Percentiles rank a stretch among this genome's conserved stretches.
Conservation (phyloP, 2,329 filamentous ascomycete species). For the Davidsoniella eucalypti region DNA sequence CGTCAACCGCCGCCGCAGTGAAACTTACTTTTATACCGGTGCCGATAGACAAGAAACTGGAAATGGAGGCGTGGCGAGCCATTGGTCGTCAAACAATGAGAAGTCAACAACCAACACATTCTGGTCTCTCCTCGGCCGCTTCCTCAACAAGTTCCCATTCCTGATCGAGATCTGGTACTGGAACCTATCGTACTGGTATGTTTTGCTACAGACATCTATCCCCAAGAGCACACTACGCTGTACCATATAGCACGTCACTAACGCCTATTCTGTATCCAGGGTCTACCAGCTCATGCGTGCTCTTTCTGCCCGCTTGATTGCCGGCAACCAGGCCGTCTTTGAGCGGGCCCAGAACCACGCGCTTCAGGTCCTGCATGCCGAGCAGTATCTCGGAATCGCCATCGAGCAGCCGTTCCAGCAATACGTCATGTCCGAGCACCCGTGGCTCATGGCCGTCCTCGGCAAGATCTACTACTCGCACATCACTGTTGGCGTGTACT, state of each 20-base stretch:
- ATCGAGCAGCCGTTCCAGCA: slow-evolving; percentile 25
- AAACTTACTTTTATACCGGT: slow-evolving; percentile 7
- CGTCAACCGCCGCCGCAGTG: slow-evolving; percentile 8
- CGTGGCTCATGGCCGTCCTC: slow-evolving; percentile 24
- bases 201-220: slow-evolving; percentile 1
- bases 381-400: slow-evolving; percentile 22
- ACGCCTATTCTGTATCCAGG: slow-evolving; percentile 14
- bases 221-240: neutral
- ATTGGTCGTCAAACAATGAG: slow-evolving; percentile 3
- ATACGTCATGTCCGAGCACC: slow-evolving; percentile 21
- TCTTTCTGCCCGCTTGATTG: slow-evolving; percentile 25
- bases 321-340: slow-evolving; percentile 23
- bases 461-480: slow-evolving; percentile 30
- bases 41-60: slow-evolving; percentile 3
- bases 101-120: slow-evolving; percentile 8
- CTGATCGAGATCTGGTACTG: slow-evolving; percentile 23
- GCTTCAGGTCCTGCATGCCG: slow-evolving; percentile 23
- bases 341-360: slow-evolving; percentile 24
- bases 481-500: slow-evolving; percentile 28
- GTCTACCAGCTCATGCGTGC: slow-evolving; percentile 29
- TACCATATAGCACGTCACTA: neutral
- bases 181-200: slow-evolving; percentile 22
- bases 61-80: slow-evolving; percentile 7
- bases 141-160: slow-evolving; percentile 20
- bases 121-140: slow-evolving; percentile 18